Evolutionary conservation across 495 filamentous ascomycete genomes (phyloP).

Genomic region (Arthonia radiata): DNA sequence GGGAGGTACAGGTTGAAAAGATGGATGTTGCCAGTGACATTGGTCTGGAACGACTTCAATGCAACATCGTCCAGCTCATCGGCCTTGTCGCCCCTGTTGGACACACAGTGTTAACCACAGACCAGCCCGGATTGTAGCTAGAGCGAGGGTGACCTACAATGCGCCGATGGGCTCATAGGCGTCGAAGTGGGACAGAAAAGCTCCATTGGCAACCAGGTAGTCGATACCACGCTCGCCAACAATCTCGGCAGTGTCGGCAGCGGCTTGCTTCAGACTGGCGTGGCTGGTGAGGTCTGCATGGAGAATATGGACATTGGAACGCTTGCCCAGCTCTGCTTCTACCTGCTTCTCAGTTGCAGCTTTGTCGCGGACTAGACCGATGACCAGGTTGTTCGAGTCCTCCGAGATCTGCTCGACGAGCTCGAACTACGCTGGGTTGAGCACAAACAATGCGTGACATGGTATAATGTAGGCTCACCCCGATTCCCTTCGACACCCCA

Average conservation of each 20-base stretch:
- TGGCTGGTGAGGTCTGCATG: slow-evolving; percentile 5
- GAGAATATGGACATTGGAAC: slow-evolving; percentile 5
- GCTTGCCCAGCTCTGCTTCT: slow-evolving; percentile 3
- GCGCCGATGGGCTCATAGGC: slow-evolving; percentile 10
- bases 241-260: slow-evolving; percentile 9
- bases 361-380: slow-evolving; percentile 21
- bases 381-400: slow-evolving; percentile 15
- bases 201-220: slow-evolving; percentile 16
- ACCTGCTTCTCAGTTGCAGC: slow-evolving; percentile 9
- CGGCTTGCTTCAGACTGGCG: slow-evolving; percentile 5
- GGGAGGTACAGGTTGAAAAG: slow-evolving; percentile 28
- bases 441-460: slow-evolving; percentile 1
- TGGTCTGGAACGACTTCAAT: slow-evolving; percentile 14
- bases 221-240: slow-evolving; percentile 12
- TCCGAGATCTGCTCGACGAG: slow-evolving; percentile 16
- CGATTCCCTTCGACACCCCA: slow-evolving; percentile 17
- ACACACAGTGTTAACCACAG: slow-evolving; percentile 1
- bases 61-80: slow-evolving; percentile 2
- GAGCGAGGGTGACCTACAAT: slow-evolving; percentile 10
- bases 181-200: slow-evolving; percentile 6
- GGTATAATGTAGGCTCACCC: slow-evolving; percentile 9
- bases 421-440: slow-evolving; percentile 11
- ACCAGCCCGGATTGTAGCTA: slow-evolving; percentile 1
- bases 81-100: slow-evolving; percentile 3
- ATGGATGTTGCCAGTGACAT: slow-evolving; percentile 23